These are phyloP conservation scores for Arthrobotrys pseudoclavata DNA, from an alignment of 2,329 filamentous ascomycete genomes.

Conservation along the genomic window DNA sequence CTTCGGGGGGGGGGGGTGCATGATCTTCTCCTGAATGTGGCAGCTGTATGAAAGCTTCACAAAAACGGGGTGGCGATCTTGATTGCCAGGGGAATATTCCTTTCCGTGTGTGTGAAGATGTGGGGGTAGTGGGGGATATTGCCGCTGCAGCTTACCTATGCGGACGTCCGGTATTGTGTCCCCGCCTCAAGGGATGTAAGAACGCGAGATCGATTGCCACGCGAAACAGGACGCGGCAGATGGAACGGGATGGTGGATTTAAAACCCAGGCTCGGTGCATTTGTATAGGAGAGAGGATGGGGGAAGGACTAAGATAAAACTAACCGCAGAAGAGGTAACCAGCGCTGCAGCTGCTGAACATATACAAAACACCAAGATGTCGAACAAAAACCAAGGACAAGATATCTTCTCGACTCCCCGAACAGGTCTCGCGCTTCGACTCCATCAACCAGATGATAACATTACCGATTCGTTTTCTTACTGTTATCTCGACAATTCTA, in stretches of 20 bases:
- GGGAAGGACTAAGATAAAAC: no score
- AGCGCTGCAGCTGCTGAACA: not conserved
- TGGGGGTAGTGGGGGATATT: constrained; percentile 13
- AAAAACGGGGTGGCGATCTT: not conserved
- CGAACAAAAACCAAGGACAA: not conserved
- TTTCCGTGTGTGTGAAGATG: not conserved
- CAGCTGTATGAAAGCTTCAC: constrained; percentile 2
- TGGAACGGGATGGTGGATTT: not conserved
- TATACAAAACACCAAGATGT: not conserved
- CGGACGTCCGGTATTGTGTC: not conserved
- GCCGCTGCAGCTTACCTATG: not conserved
- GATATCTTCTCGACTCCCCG: not conserved
- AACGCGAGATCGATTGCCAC: constrained; percentile 6
- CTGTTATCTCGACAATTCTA: not conserved
- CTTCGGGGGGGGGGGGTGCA: not conserved
- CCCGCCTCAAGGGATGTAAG: not conserved
- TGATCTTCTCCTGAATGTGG: constrained; percentile 10
- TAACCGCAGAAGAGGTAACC: not conserved
- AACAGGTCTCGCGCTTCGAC: not conserved
- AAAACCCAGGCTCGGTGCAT: no score
- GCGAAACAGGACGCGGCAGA: not conserved
- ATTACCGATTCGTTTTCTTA: not conserved
- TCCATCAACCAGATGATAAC: not conserved
- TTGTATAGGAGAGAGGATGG: no score
- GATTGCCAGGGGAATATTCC: constrained; percentile 15